Conservation (phyloP, 345 rosid genomes). For the Eucalyptus albens region DNA sequence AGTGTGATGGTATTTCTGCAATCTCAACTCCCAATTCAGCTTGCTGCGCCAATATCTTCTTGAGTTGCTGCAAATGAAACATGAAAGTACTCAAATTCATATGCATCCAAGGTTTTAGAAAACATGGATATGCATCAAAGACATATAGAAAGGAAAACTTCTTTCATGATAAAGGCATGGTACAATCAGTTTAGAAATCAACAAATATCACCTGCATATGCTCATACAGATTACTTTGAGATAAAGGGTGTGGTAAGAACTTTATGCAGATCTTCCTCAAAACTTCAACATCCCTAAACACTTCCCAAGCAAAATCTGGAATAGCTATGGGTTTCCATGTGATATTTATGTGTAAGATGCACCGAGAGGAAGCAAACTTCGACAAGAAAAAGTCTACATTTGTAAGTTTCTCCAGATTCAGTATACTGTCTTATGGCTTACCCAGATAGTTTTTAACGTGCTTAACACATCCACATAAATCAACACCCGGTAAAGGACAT, state of each 20-base stretch:
- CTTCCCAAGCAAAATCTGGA: background rate
- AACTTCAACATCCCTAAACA: background rate
- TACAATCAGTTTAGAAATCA: background rate
- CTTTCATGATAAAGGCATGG: background rate
- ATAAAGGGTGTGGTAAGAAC: background rate
- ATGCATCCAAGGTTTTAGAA: background rate
- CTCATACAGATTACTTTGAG: background rate
- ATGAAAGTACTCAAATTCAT: background rate
- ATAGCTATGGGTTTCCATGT: background rate
- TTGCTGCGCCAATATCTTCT: constrained; percentile 80
- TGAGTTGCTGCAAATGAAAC: constrained; percentile 60
- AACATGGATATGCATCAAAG: background rate
- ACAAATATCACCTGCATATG: background rate
- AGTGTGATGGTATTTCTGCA: constrained; percentile 77
- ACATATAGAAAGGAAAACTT: background rate
- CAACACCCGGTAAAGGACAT: background rate
- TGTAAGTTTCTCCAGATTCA: background rate
- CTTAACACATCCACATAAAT: background rate
- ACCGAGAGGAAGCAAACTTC: background rate
- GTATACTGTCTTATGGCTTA: background rate
- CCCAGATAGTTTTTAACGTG: background rate
- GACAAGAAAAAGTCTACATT: background rate
- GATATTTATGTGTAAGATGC: background rate
- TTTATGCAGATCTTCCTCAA: background rate
- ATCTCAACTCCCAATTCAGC: constrained; percentile 87